Evolutionary conservation across 2,329 filamentous ascomycete genomes (phyloP).

Genomic region (Penicillium expansum): DNA sequence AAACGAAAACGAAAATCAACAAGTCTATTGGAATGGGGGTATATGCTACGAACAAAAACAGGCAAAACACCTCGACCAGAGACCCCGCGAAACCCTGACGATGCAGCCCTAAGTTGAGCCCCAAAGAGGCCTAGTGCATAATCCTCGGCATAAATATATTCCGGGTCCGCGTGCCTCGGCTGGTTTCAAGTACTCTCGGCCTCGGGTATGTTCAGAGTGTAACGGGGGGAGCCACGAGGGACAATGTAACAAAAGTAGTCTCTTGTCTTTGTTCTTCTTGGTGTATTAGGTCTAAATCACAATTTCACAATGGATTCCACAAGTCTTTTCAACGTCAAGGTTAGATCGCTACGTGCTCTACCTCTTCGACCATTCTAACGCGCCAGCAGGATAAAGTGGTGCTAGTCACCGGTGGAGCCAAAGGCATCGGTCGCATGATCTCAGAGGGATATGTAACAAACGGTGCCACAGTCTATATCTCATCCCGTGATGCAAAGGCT

Average conservation of each 20-base stretch:
- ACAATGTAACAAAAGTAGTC: constrained; percentile 8
- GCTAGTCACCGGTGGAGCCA: constrained; percentile 52
- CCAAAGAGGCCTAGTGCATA: constrained; percentile 20
- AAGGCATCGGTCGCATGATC: constrained; percentile 55
- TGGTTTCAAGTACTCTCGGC: constrained; percentile 17
- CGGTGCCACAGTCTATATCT: constrained; percentile 54
- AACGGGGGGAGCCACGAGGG: constrained; percentile 10
- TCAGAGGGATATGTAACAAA: constrained; percentile 54
- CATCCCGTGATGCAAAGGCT: constrained; percentile 52
- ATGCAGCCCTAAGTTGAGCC: constrained; percentile 26
- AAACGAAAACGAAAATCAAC: background rate
- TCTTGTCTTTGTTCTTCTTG: background rate
- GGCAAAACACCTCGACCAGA: constrained; percentile 5
- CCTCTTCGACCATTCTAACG: constrained; percentile 46
- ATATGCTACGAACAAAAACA: constrained; percentile 9
- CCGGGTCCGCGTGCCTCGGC: constrained; percentile 29
- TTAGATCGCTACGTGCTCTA: constrained; percentile 42
- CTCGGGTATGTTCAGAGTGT: constrained; percentile 19
- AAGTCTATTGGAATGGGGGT: constrained; percentile 1
- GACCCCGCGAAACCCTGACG: constrained; percentile 33
- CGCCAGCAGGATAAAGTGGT: constrained; percentile 44
- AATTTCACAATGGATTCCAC: constrained; percentile 51
- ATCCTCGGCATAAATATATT: constrained; percentile 11
- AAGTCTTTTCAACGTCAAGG: constrained; percentile 60
- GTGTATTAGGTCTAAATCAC: background rate